Evolutionary conservation across 2,329 filamentous ascomycete genomes (phyloP), one percentile per base, ranked within the genome.

Genomic region (Dothistroma pini): DNA sequence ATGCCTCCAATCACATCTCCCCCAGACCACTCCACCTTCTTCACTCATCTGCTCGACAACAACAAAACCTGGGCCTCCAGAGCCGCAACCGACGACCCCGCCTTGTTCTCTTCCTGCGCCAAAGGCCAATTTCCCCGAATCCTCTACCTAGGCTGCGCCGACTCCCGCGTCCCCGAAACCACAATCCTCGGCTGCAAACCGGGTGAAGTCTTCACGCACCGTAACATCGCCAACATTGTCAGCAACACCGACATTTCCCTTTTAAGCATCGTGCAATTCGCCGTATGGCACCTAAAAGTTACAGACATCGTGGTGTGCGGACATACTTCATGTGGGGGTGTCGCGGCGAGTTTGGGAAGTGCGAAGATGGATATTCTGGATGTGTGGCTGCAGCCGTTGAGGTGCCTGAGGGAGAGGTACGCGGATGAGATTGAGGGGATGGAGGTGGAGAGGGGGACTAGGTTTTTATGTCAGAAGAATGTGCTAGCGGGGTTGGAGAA

Each of bases 191-290:
- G 89, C 70, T 82, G 91, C 61, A 83, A 90, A 71, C 90, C 91
- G 2, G 91, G 91, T 61, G 90, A 96, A 70, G 87, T 96, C 68
- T 96, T 96, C 75, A 89, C 91, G 56, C 91, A 96, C 80, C 89
- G 91, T 74, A 96, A 96, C 80, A 93, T 96, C 74, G 91, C 90
- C 76, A 96, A 96, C 79, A 85, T 93, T 71, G 78, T 96, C 65
- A 86, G 86, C 60, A 80, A 86, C 21, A 86, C 86, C 69, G 91
- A 96, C 74, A 84, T 93, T 74, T 90, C 86, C 78, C 86, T 87
- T 35, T 82, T 86, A 11, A 84, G 86, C 58, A 90, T 93, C 51
- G 87, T 96, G 72, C 88, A 93, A 72, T 96, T 88, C 73, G 89
- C 90, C 49, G 89, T 96, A 61, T 79, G 78, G 60, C 81, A 89